Evolutionary conservation across 352 stramenopile genomes (phyloP), one percentile per base, ranked within the genome.

Genomic region (Globisporangium paddicum): DNA sequence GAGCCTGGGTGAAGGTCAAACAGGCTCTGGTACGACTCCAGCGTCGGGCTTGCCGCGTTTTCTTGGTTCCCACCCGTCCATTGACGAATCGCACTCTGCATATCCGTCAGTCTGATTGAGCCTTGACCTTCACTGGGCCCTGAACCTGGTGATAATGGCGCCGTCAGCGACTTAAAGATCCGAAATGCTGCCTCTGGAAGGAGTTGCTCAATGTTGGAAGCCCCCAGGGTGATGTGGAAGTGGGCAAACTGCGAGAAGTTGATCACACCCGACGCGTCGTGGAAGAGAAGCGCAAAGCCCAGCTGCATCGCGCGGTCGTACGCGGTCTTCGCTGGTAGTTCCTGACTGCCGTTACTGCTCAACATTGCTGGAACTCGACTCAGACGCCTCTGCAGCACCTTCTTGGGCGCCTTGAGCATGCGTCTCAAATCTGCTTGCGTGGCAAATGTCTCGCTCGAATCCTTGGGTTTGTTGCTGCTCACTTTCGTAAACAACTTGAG

Each of bases 171-270:
- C 52, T 89, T 86, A 8, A 90, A 52, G 34, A 93, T 76, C 3
- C 86, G 86, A 50, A 92, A 95, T 23, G 82, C 72, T 13, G 83
- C 86, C 54, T 95, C 80, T 0, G 86, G 74, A 23, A 93, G 67
- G 18, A 93, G 56, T 40, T 92, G 86, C 37, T 93, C 82, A 18
- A 86, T 77, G 46, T 77, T 88, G 5, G 78, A 78, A 37, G 79
- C 70, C 5, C 77, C 76, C 4, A 93, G 64, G 11, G 81, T 79
- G 55, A 95, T 95, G 62, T 95, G 83, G 34, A 95, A 95, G 59
- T 95, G 82, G 21, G 83, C 86, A 69, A 95, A 93, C 66, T 95
- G 86, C 3, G 86, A 95, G 44, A 95, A 95, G 55, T 93, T 95
- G 32, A 93, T 75, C 5, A 93, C 71, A 2, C 80, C 81, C 0